Percentiles rank a stretch among this genome's conserved stretches.
These are phyloP conservation scores for Pseudogymnoascus sp. DNA, from an alignment of 2,329 filamentous ascomycete species.

Conservation along the genomic window DNA sequence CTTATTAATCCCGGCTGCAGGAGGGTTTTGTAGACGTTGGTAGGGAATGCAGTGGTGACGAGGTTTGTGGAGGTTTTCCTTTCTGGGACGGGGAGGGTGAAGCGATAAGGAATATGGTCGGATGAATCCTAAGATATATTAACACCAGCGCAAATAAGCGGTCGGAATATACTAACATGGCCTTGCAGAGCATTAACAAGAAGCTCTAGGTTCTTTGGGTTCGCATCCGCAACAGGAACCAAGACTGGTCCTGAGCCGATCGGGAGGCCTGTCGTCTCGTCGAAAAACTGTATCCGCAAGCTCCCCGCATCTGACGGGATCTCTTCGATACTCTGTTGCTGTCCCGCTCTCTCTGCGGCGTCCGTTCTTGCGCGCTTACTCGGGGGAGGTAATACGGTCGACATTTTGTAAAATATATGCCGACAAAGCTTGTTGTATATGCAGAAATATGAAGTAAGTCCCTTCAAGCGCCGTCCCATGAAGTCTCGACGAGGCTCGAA, in stretches of 20 bases:
- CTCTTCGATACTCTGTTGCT: constrained; percentile 66
- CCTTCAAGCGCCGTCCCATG: constrained; percentile 9
- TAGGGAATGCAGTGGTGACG: constrained; percentile 32
- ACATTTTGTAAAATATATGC: constrained; percentile 44
- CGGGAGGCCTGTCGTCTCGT: constrained; percentile 67
- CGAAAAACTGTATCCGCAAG: constrained; percentile 79
- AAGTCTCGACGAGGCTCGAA: constrained; percentile 14
- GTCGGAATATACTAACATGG: constrained; percentile 40
- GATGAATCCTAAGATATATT: constrained; percentile 38
- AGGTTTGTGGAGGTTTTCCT: constrained; percentile 25
- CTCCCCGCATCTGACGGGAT: constrained; percentile 63
- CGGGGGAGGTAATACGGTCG: constrained; percentile 73
- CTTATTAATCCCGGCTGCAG: constrained; percentile 29
- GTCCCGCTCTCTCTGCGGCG: constrained; percentile 58
- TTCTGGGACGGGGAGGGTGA: constrained; percentile 44
- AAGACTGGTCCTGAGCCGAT: constrained; percentile 53
- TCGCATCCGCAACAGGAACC: constrained; percentile 76
- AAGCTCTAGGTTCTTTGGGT: constrained; percentile 80
- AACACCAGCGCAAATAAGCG: neutral
- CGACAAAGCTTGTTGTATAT: neutral
- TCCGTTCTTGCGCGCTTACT: constrained; percentile 81
- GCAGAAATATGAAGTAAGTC: neutral
- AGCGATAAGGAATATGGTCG: constrained; percentile 58
- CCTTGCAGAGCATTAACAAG: constrained; percentile 78
- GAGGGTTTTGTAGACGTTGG: constrained; percentile 39